These are phyloP conservation scores for Puccinia brachypodii DNA, from an alignment of 1,284 basidiomycete genomes.

Conservation along the genomic window DNA sequence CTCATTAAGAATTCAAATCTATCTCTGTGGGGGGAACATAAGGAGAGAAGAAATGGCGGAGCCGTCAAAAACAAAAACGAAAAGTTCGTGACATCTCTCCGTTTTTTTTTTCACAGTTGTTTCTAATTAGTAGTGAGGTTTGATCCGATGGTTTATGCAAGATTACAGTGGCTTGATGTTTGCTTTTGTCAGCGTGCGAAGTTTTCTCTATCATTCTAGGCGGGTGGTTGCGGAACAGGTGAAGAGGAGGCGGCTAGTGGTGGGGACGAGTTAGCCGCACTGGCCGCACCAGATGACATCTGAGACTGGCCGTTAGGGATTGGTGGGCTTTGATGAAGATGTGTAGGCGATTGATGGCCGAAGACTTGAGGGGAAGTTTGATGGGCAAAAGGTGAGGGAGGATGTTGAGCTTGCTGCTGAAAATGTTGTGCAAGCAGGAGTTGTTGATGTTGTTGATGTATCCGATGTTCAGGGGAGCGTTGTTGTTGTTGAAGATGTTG, in stretches of 20 bases:
- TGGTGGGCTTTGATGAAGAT: constrained; percentile 14
- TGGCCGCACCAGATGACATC: constrained; percentile 1
- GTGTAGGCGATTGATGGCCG: constrained; percentile 4
- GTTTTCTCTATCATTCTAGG: neutral
- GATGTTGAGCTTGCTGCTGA: constrained; percentile 21
- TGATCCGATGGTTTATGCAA: neutral
- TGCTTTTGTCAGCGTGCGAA: neutral
- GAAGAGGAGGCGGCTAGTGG: constrained; percentile 23
- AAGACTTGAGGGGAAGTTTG: constrained; percentile 8
- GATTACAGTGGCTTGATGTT: neutral
- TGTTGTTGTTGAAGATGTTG: constrained; percentile 36
- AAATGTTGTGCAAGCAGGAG: constrained; percentile 23
- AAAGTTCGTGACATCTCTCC: neutral
- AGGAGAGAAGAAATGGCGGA: neutral
- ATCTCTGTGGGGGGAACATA: neutral
- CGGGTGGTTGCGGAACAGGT: constrained; percentile 15
- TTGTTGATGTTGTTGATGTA: constrained; percentile 37
- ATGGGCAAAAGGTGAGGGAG: constrained; percentile 25
- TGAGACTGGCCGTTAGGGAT: constrained; percentile 18
- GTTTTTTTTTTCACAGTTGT: too few relatives aligned
- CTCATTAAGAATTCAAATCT: neutral
- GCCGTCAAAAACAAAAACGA: neutral
- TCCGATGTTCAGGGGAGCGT: constrained; percentile 24
- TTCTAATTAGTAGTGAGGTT: neutral
- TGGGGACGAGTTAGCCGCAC: constrained; percentile 23